Evolutionary conservation across 164 flowering plant genomes (phyloP).

Genomic region (Malania oleifera): DNA sequence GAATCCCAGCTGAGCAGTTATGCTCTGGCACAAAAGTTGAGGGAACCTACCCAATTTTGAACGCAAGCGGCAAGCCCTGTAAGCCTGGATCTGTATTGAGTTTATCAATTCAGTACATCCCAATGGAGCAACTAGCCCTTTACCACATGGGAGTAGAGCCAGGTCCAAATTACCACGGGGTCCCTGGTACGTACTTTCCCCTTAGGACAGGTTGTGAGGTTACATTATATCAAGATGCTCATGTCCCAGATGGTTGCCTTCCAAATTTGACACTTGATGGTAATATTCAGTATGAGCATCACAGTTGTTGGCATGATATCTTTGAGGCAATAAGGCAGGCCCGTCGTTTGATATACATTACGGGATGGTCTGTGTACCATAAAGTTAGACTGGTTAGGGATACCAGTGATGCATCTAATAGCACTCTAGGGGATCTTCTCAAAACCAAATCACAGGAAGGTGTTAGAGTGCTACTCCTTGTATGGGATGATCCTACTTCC

Average conservation of each 20-base stretch:
- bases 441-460: constrained; percentile 48
- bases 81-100: constrained; percentile 33
- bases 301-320: constrained; percentile 37
- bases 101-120: constrained; percentile 32
- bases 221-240: constrained; percentile 49
- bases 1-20: constrained; percentile 33
- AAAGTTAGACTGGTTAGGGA: constrained; percentile 32
- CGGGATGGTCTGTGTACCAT: constrained; percentile 50
- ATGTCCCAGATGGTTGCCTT: constrained; percentile 30
- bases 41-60: constrained; percentile 32
- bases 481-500: constrained; percentile 60
- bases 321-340: constrained; percentile 35
- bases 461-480: constrained; percentile 46
- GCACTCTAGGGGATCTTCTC: constrained; percentile 38
- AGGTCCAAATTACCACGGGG: constrained; percentile 28
- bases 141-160: constrained; percentile 24
- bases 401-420: constrained; percentile 1
- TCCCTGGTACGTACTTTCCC: constrained; percentile 42
- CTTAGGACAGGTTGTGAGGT: constrained; percentile 39
- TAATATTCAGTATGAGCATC: constrained; percentile 22
- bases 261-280: constrained; percentile 27
- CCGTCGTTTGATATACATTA: constrained; percentile 36
- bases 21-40: constrained; percentile 23
- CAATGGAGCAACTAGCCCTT: constrained; percentile 18
- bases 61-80: constrained; percentile 31